Base-by-base conservation (phyloP, 495 filamentous ascomycete genomes). In the Annulohypoxylon maeteangense region DNA sequence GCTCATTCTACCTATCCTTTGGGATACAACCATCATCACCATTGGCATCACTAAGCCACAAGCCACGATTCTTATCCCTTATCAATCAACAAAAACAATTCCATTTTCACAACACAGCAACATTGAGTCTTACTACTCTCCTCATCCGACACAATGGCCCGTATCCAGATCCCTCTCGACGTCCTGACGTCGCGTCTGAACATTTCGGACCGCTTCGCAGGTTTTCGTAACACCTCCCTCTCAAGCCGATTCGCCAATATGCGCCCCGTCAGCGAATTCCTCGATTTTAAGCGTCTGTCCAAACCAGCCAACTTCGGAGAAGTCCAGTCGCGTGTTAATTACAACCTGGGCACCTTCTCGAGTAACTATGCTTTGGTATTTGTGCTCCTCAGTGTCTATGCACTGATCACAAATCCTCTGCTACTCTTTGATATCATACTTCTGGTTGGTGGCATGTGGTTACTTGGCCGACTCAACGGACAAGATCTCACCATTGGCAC, bases 361-460 rank as follows among this genome's bases (percentile, higher is more conserved):
- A 98, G 93, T 91, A 99, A 99, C 83, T 99, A 99, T 88, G 91
- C 91, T 71, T 90, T 91, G 65, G 88, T 99, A 63, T 97, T 98
- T 80, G 85, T 90, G 62, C 96, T 98, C 89, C 90, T 99, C 70
- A 91, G 90, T 84, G 92, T 99, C 85, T 99, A 99, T 87, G 90
- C 92, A 77, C 80, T 99, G 76, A 85, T 99, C 75, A 95, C 91
- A 62, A 97, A 98, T 80, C 80, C 85, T 50, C 70, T 86, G 20
- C 86, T 99, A 44, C 87, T 98, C 61, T 98, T 98, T 78, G 93
- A 94, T 76, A 97, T 99, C 76, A 72, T 96, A 70, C 86, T 98
- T 47, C 91, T 97, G 60, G 84, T 90, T 22, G 90, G 86, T 59
- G 93, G 95, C 79, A 88, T 98, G 80, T 99, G 90, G 83, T 87